Conservation (phyloP, 2,329 filamentous ascomycete genomes). For the Kalaharituber pfeilii region DNA sequence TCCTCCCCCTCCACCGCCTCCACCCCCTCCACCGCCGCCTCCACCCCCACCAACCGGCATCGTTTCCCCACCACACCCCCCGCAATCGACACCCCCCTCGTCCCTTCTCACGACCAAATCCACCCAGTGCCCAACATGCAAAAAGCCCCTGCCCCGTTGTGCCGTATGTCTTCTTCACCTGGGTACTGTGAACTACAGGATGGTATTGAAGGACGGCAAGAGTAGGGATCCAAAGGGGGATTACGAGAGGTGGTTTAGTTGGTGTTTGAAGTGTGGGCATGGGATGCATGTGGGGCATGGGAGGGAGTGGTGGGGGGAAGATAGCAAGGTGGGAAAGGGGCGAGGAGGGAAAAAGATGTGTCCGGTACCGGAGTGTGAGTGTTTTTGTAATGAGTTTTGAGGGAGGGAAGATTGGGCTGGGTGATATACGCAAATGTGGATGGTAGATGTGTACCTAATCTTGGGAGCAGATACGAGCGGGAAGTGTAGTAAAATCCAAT, state of each 20-base stretch:
- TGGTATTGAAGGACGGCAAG: constrained; percentile 5
- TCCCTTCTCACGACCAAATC: constrained; percentile 27
- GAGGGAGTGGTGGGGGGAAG: constrained; percentile 41
- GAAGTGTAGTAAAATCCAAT: too few species aligned
- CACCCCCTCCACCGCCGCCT: background rate
- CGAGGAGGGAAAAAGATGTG: constrained; percentile 38
- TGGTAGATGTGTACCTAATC: too few species aligned
- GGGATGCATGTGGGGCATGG: constrained; percentile 51
- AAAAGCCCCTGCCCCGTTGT: constrained; percentile 48
- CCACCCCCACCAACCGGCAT: constrained; percentile 5
- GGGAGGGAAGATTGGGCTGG: background rate
- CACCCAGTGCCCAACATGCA: constrained; percentile 49
- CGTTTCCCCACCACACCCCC: constrained; percentile 35
- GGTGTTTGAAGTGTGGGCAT: constrained; percentile 51
- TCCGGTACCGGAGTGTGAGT: constrained; percentile 50
- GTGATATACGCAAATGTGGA: too few species aligned
- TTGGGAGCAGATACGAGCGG: too few species aligned
- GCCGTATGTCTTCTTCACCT: constrained; percentile 51
- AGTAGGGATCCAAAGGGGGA: constrained; percentile 11
- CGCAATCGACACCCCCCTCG: constrained; percentile 24
- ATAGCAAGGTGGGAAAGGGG: constrained; percentile 2
- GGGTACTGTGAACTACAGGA: constrained; percentile 41
- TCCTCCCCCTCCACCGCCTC: background rate
- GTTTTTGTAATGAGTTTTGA: constrained; percentile 22
- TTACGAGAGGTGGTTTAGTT: constrained; percentile 37